These are phyloP conservation scores for Talaromyces nanjingensis DNA, from an alignment of 495 filamentous ascomycete genomes.

Conservation along the genomic window DNA sequence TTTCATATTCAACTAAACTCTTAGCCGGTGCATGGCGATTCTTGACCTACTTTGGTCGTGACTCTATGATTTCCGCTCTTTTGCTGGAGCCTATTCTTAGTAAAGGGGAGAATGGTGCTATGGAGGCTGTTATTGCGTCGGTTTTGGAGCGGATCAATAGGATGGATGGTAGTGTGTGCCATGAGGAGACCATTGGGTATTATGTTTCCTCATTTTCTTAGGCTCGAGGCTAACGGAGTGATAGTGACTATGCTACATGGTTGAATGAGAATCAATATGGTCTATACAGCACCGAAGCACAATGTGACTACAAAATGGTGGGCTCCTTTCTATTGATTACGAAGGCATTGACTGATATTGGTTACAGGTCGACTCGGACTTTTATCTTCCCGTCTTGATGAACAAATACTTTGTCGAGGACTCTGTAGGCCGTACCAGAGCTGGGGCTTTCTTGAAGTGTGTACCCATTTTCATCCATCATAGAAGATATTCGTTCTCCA, in stretches of 20 bases:
- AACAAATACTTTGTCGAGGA: constrained; percentile 51
- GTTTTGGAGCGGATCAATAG: constrained; percentile 54
- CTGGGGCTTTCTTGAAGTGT: constrained; percentile 38
- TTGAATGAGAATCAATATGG: constrained; percentile 44
- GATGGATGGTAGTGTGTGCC: constrained; percentile 52
- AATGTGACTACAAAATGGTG: constrained; percentile 56
- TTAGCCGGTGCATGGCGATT: constrained; percentile 62
- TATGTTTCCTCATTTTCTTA: background rate
- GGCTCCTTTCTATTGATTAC: background rate
- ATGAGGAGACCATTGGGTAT: constrained; percentile 58
- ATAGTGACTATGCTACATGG: constrained; percentile 54
- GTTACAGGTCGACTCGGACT: constrained; percentile 52
- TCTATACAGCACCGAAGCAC: constrained; percentile 43
- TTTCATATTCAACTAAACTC: constrained; percentile 56
- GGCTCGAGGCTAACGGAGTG: background rate
- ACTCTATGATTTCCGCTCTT: constrained; percentile 54
- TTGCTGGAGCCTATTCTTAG: constrained; percentile 53
- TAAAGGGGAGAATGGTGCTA: constrained; percentile 44
- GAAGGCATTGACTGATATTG: background rate
- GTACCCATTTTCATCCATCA: background rate
- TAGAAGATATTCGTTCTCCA: background rate
- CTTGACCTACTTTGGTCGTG: constrained; percentile 60
- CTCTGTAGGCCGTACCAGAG: constrained; percentile 30
- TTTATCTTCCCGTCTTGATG: constrained; percentile 50
- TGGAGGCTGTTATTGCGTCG: constrained; percentile 54